These are phyloP conservation scores for Quaeritorhiza haematococci DNA, from an alignment of 371 early-diverging fungal species.

Conservation along the genomic window DNA sequence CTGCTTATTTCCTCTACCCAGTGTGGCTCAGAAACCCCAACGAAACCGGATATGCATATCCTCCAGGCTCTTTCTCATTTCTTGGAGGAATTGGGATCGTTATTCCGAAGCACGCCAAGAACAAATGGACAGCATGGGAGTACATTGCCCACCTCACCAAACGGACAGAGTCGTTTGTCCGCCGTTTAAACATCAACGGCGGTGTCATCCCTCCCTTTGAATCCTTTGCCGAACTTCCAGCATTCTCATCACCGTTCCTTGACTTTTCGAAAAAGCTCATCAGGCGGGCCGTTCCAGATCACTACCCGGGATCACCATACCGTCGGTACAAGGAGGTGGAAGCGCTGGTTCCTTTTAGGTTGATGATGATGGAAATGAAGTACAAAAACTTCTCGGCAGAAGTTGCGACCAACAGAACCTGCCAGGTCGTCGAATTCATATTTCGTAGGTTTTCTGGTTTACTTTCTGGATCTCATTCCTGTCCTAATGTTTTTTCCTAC, in stretches of 20 bases:
- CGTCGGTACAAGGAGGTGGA: neutral
- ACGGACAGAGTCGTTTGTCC: neutral
- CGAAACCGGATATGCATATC: no score
- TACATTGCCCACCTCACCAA: neutral
- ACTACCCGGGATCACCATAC: neutral
- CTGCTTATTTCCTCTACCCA: no score
- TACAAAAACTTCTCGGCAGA: neutral
- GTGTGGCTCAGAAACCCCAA: no score
- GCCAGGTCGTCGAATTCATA: neutral
- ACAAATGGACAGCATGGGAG: neutral
- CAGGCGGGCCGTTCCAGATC: neutral
- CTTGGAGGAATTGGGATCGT: neutral
- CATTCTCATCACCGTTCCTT: neutral
- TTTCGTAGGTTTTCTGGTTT: neutral
- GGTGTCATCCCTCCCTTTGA: neutral
- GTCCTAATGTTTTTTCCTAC: neutral
- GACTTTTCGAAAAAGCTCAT: neutral
- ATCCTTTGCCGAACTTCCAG: neutral
- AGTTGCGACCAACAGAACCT: neutral
- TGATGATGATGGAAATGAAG: neutral
- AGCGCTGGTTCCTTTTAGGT: no score
- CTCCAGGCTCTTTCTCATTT: neutral
- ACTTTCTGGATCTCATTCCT: neutral
- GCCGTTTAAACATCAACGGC: neutral
- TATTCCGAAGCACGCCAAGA: neutral